A percentile compares a stretch with the other conserved stretches of the same genome.
Conservation (phyloP, 2,329 filamentous ascomycete species). For the Ascochyta fabae region DNA sequence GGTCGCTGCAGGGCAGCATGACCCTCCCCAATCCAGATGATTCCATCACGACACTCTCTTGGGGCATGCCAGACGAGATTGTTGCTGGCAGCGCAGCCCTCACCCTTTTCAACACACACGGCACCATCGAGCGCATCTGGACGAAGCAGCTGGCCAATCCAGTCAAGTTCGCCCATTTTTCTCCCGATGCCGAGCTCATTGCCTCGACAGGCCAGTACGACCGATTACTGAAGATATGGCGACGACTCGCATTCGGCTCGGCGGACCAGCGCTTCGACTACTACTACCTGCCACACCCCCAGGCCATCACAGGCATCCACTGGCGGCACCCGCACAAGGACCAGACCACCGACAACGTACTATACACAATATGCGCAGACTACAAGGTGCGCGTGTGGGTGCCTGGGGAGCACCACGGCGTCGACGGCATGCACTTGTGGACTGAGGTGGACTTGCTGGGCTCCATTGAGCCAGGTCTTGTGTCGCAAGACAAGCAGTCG, state of each 20-base stretch:
- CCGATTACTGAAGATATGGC: constrained; percentile 89
- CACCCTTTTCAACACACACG: constrained; percentile 69
- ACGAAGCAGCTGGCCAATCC: constrained; percentile 74
- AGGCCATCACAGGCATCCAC: constrained; percentile 78
- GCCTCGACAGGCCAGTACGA: constrained; percentile 82
- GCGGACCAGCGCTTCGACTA: constrained; percentile 89
- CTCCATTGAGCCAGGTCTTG: constrained; percentile 67
- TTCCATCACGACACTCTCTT: constrained; percentile 72
- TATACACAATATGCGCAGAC: constrained; percentile 89
- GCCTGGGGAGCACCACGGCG: constrained; percentile 72
- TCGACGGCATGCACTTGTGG: constrained; percentile 79
- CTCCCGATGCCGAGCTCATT: constrained; percentile 85
- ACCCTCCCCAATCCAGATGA: constrained; percentile 53
- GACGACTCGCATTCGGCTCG: constrained; percentile 80
- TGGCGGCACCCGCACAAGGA: constrained; percentile 83
- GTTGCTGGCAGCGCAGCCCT: constrained; percentile 76
- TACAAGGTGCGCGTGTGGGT: constrained; percentile 84
- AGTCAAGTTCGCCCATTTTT: constrained; percentile 76
- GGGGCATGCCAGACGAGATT: constrained; percentile 86
- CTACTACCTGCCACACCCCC: constrained; percentile 85
- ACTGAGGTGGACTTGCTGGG: constrained; percentile 77
- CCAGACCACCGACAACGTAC: constrained; percentile 80
- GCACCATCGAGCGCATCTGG: constrained; percentile 70
- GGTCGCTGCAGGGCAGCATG: constrained; percentile 69
- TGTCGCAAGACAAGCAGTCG: constrained; percentile 48